These are phyloP conservation scores for Henckelia pumila DNA, from an alignment of 257 asterid genomes.

Conservation along the genomic window DNA sequence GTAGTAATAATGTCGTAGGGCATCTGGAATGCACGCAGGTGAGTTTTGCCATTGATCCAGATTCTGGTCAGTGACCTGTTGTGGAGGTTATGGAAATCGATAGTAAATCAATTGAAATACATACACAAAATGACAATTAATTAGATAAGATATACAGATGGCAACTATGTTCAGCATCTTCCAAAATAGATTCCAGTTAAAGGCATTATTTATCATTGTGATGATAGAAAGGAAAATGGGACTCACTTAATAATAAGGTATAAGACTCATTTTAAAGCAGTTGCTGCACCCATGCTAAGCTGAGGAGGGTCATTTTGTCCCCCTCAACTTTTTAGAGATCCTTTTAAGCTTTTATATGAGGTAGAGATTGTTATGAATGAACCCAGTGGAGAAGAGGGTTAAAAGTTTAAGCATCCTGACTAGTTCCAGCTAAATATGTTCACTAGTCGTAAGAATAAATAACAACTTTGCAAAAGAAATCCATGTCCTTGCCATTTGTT, in stretches of 20 bases:
- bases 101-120: neutral
- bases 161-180: conserved; percentile 4
- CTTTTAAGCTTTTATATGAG: too few species aligned
- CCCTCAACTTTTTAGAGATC: too few species aligned
- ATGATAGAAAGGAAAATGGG: conserved; percentile 19
- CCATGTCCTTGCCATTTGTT: too few species aligned
- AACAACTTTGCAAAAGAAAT: too few species aligned
- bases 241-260: conserved; percentile 3
- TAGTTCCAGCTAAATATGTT: too few species aligned
- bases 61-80: conserved; percentile 88
- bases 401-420: too few species aligned
- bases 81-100: conserved; percentile 22
- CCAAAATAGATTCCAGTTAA: conserved; percentile 10
- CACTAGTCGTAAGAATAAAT: too few species aligned
- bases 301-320: too few species aligned
- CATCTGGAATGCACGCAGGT: conserved; percentile 82
- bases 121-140: conserved; percentile 1
- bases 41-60: conserved; percentile 82
- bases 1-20: conserved; percentile 91
- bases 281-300: too few species aligned
- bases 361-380: too few species aligned
- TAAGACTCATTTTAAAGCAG: neutral
- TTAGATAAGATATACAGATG: too few species aligned
- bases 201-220: conserved; percentile 10
- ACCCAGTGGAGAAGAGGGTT: too few species aligned